Evolutionary conservation across 2,329 filamentous ascomycete species (phyloP).

Genomic region (Cladosporium halotolerans): DNA sequence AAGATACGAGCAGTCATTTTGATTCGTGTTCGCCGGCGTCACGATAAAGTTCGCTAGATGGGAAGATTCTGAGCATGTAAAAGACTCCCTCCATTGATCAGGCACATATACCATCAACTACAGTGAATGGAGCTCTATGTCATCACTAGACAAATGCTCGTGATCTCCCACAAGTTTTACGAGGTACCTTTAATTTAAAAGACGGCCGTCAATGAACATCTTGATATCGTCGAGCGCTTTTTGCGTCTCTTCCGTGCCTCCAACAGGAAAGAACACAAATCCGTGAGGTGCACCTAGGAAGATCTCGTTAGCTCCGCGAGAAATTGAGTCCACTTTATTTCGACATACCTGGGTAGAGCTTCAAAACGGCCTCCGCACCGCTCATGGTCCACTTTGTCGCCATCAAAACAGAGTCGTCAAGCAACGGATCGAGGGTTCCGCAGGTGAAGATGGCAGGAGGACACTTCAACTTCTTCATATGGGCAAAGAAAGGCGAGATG

Average conservation of each 20-base stretch:
- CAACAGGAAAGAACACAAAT: slow-evolving; percentile 41
- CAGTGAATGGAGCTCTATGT: too few species aligned
- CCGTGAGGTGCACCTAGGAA: slow-evolving; percentile 45
- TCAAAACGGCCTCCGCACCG: slow-evolving; percentile 46
- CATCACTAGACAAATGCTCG: too few species aligned
- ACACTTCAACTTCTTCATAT: slow-evolving; percentile 35
- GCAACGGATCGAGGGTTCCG: slow-evolving; percentile 49
- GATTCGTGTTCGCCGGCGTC: too few species aligned
- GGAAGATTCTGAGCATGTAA: too few species aligned
- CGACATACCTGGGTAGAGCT: slow-evolving; percentile 40
- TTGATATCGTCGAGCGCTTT: slow-evolving; percentile 35
- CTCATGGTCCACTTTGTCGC: slow-evolving; percentile 48
- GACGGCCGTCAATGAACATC: not conserved
- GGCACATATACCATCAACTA: too few species aligned
- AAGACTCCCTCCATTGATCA: too few species aligned
- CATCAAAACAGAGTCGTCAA: slow-evolving; percentile 51
- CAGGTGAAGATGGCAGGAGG: slow-evolving; percentile 50
- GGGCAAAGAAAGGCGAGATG: slow-evolving; percentile 47
- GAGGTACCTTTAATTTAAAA: slow-evolving; percentile 11
- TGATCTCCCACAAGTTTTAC: too few species aligned
- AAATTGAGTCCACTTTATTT: not conserved
- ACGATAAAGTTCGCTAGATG: too few species aligned
- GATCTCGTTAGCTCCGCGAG: not conserved
- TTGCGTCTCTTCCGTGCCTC: slow-evolving; percentile 31
- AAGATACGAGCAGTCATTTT: too few species aligned